Evolutionary conservation across 176 grass and related monocot genomes (phyloP).

Genomic region (Thinopyrum elongatum): DNA sequence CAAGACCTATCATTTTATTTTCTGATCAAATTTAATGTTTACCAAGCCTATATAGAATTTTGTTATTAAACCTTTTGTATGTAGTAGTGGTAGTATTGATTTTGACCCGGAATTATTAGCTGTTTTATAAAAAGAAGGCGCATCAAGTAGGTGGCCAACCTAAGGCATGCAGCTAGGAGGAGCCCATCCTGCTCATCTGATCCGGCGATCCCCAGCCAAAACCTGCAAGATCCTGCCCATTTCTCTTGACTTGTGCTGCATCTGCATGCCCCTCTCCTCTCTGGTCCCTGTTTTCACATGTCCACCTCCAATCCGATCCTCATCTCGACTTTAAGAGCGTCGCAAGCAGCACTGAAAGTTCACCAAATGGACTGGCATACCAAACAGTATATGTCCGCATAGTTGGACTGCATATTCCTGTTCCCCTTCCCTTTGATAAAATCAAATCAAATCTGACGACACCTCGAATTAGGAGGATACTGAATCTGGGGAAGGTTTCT

Average conservation of each 20-base stretch:
- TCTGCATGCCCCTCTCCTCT: background rate
- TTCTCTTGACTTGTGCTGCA: slow-evolving; percentile 15
- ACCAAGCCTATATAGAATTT: background rate
- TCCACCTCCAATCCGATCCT: slow-evolving; percentile 13
- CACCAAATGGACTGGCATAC: background rate
- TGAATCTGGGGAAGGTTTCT: slow-evolving; percentile 13
- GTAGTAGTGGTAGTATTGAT: background rate
- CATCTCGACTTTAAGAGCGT: background rate
- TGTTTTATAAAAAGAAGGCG: background rate
- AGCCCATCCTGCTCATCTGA: slow-evolving; percentile 28
- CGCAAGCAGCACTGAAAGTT: slow-evolving; percentile 6
- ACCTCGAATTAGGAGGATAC: background rate
- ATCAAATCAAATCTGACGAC: slow-evolving; percentile 1
- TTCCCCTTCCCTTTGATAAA: too few species aligned
- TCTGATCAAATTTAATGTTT: background rate
- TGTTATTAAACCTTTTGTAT: background rate
- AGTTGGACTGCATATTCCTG: slow-evolving; percentile 14
- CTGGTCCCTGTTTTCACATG: slow-evolving; percentile 41
- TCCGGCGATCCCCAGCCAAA: slow-evolving; percentile 4
- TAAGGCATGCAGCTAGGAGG: slow-evolving; percentile 2
- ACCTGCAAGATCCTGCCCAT: slow-evolving; percentile 48
- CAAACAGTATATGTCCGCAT: background rate
- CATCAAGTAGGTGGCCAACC: slow-evolving; percentile 13
- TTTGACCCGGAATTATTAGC: background rate
- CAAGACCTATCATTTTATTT: background rate